A percentile compares a stretch with the other conserved stretches of the same genome.
phyloP scores from a whole-genome alignment of 345 rosid species.

The Gossypium herbaceum region DNA sequence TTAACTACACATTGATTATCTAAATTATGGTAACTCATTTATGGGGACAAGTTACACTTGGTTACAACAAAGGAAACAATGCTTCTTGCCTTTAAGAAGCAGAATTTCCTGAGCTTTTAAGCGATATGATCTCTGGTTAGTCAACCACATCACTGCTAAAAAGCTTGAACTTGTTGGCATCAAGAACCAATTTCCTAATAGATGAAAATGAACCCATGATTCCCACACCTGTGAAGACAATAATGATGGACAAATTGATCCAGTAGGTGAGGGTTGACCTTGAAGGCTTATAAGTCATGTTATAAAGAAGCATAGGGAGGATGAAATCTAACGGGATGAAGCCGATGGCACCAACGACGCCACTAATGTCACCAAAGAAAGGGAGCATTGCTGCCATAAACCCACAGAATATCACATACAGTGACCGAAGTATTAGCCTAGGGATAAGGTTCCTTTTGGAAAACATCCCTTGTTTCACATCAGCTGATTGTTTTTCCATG shows the following conservation, averaged over 20 bases:
- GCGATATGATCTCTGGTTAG: constrained; percentile 7
- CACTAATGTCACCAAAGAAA: constrained; percentile 88
- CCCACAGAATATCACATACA: constrained; percentile 77
- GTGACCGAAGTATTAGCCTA: constrained; percentile 57
- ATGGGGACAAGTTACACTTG: background rate
- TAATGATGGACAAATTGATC: constrained; percentile 65
- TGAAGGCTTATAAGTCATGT: constrained; percentile 72
- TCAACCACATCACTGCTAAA: constrained; percentile 77
- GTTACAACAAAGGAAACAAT: background rate
- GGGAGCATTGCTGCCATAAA: constrained; percentile 96
- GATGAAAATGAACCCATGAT: constrained; percentile 85
- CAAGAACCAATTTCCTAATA: constrained; percentile 74
- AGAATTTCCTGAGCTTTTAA: background rate
- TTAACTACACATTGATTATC: no score
- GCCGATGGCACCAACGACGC: constrained; percentile 83
- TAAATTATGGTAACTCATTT: background rate
- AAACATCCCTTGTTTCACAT: constrained; percentile 75
- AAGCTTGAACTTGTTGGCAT: constrained; percentile 80
- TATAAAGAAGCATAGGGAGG: constrained; percentile 95
- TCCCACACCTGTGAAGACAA: constrained; percentile 68
- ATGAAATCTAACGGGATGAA: constrained; percentile 92
- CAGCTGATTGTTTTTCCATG: constrained; percentile 79
- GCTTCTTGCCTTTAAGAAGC: background rate
- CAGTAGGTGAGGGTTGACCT: constrained; percentile 54
- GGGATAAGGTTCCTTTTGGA: constrained; percentile 78